Conservation (phyloP, 805 yeast species). For the Pichia scutulata region DNA sequence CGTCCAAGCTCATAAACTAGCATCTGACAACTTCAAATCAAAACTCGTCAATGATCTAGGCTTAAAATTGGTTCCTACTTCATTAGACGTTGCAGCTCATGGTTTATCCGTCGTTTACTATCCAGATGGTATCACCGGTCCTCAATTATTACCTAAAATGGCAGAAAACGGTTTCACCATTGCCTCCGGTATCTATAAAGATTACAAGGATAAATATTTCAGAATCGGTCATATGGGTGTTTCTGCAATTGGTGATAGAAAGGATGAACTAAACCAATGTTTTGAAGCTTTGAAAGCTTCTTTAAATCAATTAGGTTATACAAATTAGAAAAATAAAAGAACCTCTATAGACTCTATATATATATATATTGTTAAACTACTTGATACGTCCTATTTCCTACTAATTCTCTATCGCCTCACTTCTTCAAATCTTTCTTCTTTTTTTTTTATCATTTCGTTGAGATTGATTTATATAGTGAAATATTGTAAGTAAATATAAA, state of each 20-base stretch:
- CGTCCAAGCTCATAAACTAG: constrained; percentile 52
- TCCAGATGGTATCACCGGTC: constrained; percentile 66
- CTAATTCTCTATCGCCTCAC: too few relatives aligned
- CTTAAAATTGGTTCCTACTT: constrained; percentile 57
- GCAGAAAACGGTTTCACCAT: constrained; percentile 62
- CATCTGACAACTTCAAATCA: constrained; percentile 59
- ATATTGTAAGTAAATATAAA: neutral
- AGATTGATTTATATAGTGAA: constrained; percentile 9
- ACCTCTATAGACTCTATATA: neutral
- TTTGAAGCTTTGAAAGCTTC: constrained; percentile 39
- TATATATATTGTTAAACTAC: too few relatives aligned
- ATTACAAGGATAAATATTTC: constrained; percentile 72
- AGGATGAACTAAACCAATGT: constrained; percentile 47
- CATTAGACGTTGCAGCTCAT: constrained; percentile 62
- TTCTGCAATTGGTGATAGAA: constrained; percentile 49
- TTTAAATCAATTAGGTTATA: constrained; percentile 32
- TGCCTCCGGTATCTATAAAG: constrained; percentile 88
- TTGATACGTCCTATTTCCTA: too few relatives aligned
- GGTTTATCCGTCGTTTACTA: constrained; percentile 82
- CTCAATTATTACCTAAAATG: constrained; percentile 52
- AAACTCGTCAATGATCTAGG: constrained; percentile 47
- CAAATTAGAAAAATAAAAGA: neutral
- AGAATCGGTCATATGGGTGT: constrained; percentile 97
- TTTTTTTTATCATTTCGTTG: constrained; percentile 8
- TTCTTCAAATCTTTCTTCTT: too few relatives aligned